Evolutionary conservation across 2,329 filamentous ascomycete species (phyloP), one percentile per base, ranked within the genome.

Genomic region (Arthrobotrys conoides): DNA sequence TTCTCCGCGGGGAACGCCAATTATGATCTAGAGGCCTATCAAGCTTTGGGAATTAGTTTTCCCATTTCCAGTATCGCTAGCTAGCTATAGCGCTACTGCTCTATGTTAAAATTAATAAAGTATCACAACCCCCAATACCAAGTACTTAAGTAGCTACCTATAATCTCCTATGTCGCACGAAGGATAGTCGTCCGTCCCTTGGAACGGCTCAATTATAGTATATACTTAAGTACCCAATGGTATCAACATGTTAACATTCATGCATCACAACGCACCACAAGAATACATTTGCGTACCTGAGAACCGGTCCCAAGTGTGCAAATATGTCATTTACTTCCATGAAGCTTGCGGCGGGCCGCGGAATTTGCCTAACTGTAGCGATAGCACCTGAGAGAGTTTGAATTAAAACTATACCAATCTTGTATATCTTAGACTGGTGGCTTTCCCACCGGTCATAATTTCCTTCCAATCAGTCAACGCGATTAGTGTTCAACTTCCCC

Each of bases 271-370:
- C 44, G 0, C 44, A 46, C 10, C 6, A 30, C n/a, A n/a, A n/a
- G n/a, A n/a, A n/a, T n/a, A n/a, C n/a, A n/a, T n/a, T n/a, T n/a
- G n/a, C n/a, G n/a, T 6, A 18, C 1, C n/a, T n/a, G 18, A 46
- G 9, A 46, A 2, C n/a, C 44, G n/a, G n/a, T 20, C 44, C 9
- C 44, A 46, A 46, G n/a, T n/a, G 41, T 18, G 8, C 41, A 46
- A 46, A 46, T n/a, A 18, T 5, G 20, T 46, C 20, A 20, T 59
- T 38, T 59, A 30, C 36, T 20, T 20, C 10, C 5, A 20, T 20
- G 16, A n/a, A 6, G n/a, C 27, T 61, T 61, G 57, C 57, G 55
- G n/a, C 36, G 14, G 36, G 18, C 57, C 57, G 57, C 57, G 36
- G 57, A 44, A 44, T n/a, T 44, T 44, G 36, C 36, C 22, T 36